Base-by-base conservation (phyloP, 106 monocot genomes). In the Chionographis japonica region DNA sequence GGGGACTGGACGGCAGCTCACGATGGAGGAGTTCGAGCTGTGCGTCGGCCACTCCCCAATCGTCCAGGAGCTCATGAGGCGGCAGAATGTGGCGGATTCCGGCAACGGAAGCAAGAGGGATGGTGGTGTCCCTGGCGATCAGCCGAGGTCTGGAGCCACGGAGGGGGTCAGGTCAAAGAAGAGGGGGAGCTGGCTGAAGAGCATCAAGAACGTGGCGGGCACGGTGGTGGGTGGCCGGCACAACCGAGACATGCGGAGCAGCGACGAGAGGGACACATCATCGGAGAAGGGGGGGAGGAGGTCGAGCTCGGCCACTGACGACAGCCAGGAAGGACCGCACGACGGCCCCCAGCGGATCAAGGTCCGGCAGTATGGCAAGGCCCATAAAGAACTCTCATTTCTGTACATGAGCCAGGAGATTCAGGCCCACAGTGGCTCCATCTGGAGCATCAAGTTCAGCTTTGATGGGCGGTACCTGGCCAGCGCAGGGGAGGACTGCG, bases 251-350 rank as follows among this genome's bases (percentile, higher is more conserved):
- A 61, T 81, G 19, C 60, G 77, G 52, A 90, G 74, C 65, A 77
- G 79, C 35, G 85, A 77, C 19, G 90, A 90, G 74, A 70, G 61
- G 58, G 90, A 90, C 61, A 83, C 90, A 8, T 82, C 77, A 6
- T 83, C 89, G 3, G 79, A 85, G 60, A 85, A 77, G 68, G 82
- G 89, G 6, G 85, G 89, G 39, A 71, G 85, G 17, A 56, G 82
- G 18, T 79, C 82, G 14, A 89, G 85, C 78, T 90, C 89, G 2
- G 89, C 89, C 0, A 90, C 89, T 3, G 89, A 90, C 57, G 89
- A 86, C 41, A 85, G 85, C 65, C 89, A 80, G 64, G 85, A 90
- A 42, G 67, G 77, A 1, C 51, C 63, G 58, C 70, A 72, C 16
- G 79, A 77, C 38, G 72, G 81, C 12, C 75, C 74, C 0, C 78